Base-by-base conservation (phyloP, 225 moss, liverwort and hornwort species). In the Bryoerythrophyllum caledonicum region DNA sequence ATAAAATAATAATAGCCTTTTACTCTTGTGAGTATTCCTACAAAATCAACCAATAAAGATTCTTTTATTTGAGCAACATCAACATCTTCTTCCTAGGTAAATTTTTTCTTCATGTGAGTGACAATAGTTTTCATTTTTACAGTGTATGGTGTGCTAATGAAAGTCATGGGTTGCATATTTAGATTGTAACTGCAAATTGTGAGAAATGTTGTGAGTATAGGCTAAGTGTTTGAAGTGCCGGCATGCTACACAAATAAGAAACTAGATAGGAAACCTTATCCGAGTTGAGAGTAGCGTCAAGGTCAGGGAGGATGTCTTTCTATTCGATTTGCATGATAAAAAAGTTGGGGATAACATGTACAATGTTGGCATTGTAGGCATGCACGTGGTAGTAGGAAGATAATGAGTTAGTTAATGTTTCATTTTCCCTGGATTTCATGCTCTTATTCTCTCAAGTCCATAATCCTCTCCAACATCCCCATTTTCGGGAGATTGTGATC, bases 391-490 rank as follows among this genome's bases (percentile, higher is more conserved):
- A 81, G 66, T 74, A 81, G 48, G 20, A 70, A 54, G 1, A 24
- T 43, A 70, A 74, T 77, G 74, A 41, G 5, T 16, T 30, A 65
- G 43, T 63, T 69, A 8, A 8, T 38, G 74, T 67, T 40, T 67
- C 62, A 75, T 81, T 78, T 78, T 46, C 56, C 74, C 81, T 11
- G 6, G 12, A 48, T 74, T 70, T 75, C 67, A 49, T 78, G 74
- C 78, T 66, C 66, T 74, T 60, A 74, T 83, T 73, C 73, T 80
- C 17, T 24, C 7, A 23, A 63, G 76, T 44, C 69, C 74, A 40
- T 17, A 80, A 81, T 77, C 70, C 62, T 54, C 80, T 60, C 65
- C 61, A 12, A 65, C 77, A 77, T 81, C 80, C 84, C 76, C 74
- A 30, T 3, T 53, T 71, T 2, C 14, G 10, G 74, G 70, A 73